Evolutionary conservation across 257 asterid species (phyloP), one percentile per base, ranked within the genome.

Genomic region (Solanum lycopersicoides): DNA sequence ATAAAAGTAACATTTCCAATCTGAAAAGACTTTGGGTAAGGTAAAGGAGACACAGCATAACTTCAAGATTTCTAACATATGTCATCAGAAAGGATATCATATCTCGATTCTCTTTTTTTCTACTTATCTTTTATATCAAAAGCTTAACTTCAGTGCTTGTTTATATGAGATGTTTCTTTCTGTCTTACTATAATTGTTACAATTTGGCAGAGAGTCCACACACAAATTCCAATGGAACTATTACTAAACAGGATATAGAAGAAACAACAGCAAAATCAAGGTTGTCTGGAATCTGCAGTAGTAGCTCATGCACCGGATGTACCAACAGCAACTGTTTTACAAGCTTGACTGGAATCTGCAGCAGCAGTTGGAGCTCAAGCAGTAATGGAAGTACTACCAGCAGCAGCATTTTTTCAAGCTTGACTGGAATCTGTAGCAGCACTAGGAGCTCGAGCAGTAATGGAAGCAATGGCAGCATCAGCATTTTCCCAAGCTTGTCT

Each of bases 311-410:
- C 86, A 76, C 34, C 21, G 83, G 60, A 76, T 76, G 35, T 76
- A 41, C 60, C 25, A 92, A 87, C 65, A 93, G 94, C 88, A 92
- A 87, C 85, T 91, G 90, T 42, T 92, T 94, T 65, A 92, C 97
- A 85, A 94, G 95, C 93, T 87, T 94, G 88, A 91, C 94, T 86
- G 95, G 91, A 84, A 92, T 88, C 68, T 87, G 93, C 91, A 89
- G 89, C 85, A 91, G 89, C 88, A 88, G 86, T 21, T 90, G 89
- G 85, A 86, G 90, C 83, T 92, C 95, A 15, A 89, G 93, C 90
- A 92, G 91, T 76, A 41, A 76, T 12, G 83, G 60, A 42, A 42
- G 59, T 76, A 76, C 60, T 60, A 42, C 37, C 15, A 92, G 86
- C 65, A 93, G 93, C 88, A 92, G 89, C 77, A 93, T 89, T 39